Percentiles rank a stretch among this genome's conserved stretches.
phyloP scores from a whole-genome alignment of 2,329 filamentous ascomycete genomes.

The Claviceps purpurea region DNA sequence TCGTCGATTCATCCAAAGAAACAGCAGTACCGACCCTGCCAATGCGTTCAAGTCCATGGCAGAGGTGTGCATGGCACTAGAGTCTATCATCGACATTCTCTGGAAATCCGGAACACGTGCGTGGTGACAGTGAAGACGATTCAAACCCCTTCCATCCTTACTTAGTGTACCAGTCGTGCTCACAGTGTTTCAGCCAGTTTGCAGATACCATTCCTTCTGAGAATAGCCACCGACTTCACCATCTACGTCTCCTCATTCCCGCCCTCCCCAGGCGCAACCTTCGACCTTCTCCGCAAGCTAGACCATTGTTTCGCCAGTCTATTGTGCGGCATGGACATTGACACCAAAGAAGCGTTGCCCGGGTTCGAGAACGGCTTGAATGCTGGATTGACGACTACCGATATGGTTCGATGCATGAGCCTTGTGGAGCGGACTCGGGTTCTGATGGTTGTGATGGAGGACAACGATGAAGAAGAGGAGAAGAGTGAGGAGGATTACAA shows the following conservation, averaged over 20 bases:
- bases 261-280: conserved; percentile 46
- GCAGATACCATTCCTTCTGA: conserved; percentile 74
- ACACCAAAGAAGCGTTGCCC: conserved; percentile 50
- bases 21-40: conserved; percentile 28
- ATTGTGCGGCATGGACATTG: conserved; percentile 51
- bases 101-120: conserved; percentile 81
- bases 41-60: conserved; percentile 47
- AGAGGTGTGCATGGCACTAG: conserved; percentile 62
- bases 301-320: conserved; percentile 75
- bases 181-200: conserved; percentile 46
- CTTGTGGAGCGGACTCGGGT: conserved; percentile 65
- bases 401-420: conserved; percentile 79
- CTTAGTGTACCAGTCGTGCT: not conserved
- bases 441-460: conserved; percentile 51
- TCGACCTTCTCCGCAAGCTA: conserved; percentile 60
- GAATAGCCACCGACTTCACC: conserved; percentile 58
- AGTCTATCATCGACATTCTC: conserved; percentile 61
- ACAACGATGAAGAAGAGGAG: conserved; percentile 15
- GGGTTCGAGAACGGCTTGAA: conserved; percentile 51
- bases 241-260: conserved; percentile 62
- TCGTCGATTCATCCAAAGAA: conserved; percentile 48
- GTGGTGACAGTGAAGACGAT: conserved; percentile 17
- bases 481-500: conserved; percentile 22
- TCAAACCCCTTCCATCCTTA: too few relatives aligned
- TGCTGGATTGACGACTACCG: conserved; percentile 60